Base-by-base conservation (phyloP, 2,329 filamentous ascomycete genomes). In the Penicillium sp. region DNA sequence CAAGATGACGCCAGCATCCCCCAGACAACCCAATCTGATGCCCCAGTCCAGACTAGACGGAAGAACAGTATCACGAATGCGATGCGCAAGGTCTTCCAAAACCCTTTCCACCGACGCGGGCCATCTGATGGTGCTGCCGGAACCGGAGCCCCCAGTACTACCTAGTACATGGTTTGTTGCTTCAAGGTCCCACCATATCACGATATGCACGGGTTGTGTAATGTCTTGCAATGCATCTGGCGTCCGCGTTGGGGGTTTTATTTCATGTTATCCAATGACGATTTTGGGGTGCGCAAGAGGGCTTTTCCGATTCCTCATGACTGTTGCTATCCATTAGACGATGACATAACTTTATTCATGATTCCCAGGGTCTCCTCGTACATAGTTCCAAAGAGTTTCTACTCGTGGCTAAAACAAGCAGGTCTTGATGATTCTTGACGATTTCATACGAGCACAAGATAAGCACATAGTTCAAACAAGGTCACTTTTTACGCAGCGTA, bases 51-150 rank as follows among this genome's bases (percentile, higher is more conserved):
- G 42, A 49, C 57, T 18, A 54, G 62, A 38, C 48, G 62, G 3
- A 58, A 64, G 16, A 65, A 63, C 1, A 63, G 66, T 8, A 68
- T 71, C 34, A 69, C 64, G 9, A 68, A 60, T 34, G 67, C 69
- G 2, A 66, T 72, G 47, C 67, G 67, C 40, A 72, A 71, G 49
- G 69, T 72, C 0, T 53, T 72, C 20, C 63, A 69, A 13, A 63
- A 67, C 46, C 62, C 67, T 1, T 70, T 72, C 49, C 68, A 70
- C 55, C 62, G 68, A 9, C 64, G 68, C 13, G 59, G 64, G 2
- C 60, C 62, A 6, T 67, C 60, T 40, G 48, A 49, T 16, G 49
- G 40, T 26, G 38, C 41, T 26, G 11, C 31, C 3, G 31, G 31
- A 16, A 9, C 8, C 16, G 31, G 31, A 11, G 18, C 31, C 8